Evolutionary conservation across 768 basidiomycete genomes (phyloP).

Genomic region (Gymnopilus dilepis): DNA sequence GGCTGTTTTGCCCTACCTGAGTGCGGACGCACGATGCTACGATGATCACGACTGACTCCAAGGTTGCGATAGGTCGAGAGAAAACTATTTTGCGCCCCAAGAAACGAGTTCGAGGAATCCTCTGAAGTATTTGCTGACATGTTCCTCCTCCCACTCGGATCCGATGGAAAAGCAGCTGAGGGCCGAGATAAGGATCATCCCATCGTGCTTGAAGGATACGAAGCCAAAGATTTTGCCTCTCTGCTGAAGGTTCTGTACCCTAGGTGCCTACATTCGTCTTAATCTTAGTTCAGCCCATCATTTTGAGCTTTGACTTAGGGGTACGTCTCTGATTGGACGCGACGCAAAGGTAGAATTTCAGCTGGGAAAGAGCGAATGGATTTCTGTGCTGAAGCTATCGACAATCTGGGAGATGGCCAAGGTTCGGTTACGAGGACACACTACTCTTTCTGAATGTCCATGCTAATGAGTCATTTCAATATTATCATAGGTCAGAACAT

Average conservation of each 20-base stretch:
- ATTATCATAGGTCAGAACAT: constrained; percentile 3
- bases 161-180: not conserved
- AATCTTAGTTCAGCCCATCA: not conserved
- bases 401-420: constrained; percentile 15
- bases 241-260: constrained; percentile 18
- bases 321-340: constrained; percentile 12
- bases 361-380: constrained; percentile 14
- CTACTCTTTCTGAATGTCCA: not conserved
- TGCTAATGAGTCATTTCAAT: not conserved
- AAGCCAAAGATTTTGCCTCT: constrained; percentile 14
- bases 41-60: too few relatives aligned
- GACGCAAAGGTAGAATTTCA: constrained; percentile 4
- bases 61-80: not conserved
- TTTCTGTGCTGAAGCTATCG: constrained; percentile 14
- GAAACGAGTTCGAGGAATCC: constrained; percentile 13
- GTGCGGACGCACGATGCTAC: too few relatives aligned
- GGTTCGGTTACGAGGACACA: not conserved
- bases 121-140: constrained; percentile 21
- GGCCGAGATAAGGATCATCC: constrained; percentile 10
- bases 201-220: constrained; percentile 15
- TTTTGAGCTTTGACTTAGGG: constrained; percentile 2
- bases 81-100: too few relatives aligned
- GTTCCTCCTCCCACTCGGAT: constrained; percentile 7
- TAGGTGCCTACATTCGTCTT: constrained; percentile 2
- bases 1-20: too few relatives aligned